Conservation (phyloP, 305 asterid genomes). For the Fraxinus platypoda region DNA sequence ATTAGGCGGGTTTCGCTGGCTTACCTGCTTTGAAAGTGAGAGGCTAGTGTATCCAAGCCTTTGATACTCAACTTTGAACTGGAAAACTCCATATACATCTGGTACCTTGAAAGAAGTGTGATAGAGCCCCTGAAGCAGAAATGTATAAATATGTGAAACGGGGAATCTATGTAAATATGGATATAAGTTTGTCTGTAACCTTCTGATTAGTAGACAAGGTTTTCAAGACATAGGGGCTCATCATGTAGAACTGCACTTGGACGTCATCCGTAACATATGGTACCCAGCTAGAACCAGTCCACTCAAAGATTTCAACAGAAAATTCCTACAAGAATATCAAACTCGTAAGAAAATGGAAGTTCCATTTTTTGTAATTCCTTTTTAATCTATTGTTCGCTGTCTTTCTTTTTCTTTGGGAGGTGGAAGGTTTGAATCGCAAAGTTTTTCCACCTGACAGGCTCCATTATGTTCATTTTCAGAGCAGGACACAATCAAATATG, state of each 20-base stretch:
- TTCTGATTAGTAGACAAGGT: constrained; percentile 65
- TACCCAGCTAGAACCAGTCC: constrained; percentile 79
- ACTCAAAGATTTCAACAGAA: constrained; percentile 66
- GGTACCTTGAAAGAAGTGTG: constrained; percentile 77
- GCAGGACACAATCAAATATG: background rate
- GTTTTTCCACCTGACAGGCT: background rate
- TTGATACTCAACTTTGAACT: constrained; percentile 76
- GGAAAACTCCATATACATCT: constrained; percentile 87
- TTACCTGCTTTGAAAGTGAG: constrained; percentile 73
- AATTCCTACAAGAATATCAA: constrained; percentile 49
- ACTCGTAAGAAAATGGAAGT: background rate
- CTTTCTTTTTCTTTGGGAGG: background rate
- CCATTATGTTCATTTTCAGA: background rate
- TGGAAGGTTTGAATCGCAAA: background rate
- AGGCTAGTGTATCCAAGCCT: constrained; percentile 68
- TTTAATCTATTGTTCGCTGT: background rate
- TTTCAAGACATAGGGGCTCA: constrained; percentile 88
- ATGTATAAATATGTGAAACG: constrained; percentile 21
- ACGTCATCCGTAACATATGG: constrained; percentile 74
- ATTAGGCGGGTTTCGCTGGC: background rate
- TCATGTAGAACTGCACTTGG: constrained; percentile 87
- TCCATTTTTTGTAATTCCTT: background rate
- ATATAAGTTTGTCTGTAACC: constrained; percentile 34
- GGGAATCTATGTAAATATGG: background rate
- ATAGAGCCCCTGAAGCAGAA: constrained; percentile 55